Percentiles rank a stretch among this genome's conserved stretches.
Evolutionary conservation across 208 protist genomes (phyloP).

Genomic region (Trypanosoma boissoni): DNA sequence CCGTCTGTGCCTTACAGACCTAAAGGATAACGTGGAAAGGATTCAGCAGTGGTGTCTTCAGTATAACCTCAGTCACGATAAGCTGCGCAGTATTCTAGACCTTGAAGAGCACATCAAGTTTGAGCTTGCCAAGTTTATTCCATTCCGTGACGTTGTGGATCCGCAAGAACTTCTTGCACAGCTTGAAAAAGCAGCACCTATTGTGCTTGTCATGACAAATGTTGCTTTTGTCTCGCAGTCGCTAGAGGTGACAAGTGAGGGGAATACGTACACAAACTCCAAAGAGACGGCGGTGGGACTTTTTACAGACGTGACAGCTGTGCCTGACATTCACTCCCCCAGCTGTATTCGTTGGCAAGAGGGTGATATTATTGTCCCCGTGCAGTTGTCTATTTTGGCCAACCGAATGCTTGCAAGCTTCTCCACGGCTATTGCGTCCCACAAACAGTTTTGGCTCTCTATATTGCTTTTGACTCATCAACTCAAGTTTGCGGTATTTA

Average conservation of each 20-base stretch:
- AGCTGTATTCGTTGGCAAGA: conserved; percentile 38
- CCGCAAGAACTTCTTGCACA: conserved; percentile 26
- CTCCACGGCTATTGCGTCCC: conserved; percentile 29
- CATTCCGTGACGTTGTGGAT: conserved; percentile 33
- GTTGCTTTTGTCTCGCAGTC: conserved; percentile 43
- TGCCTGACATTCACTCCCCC: conserved; percentile 60
- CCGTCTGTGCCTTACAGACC: conserved; percentile 15
- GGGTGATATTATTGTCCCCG: conserved; percentile 36
- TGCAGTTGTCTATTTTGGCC: conserved; percentile 23
- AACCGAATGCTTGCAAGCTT: conserved; percentile 35
- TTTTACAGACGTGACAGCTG: conserved; percentile 72
- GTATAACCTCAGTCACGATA: conserved; percentile 28
- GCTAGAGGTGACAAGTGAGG: conserved; percentile 63
- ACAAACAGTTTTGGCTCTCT: conserved; percentile 46
- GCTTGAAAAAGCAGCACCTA: conserved; percentile 29
- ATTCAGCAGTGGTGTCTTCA: conserved; percentile 27
- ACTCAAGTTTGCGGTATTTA: conserved; percentile 46
- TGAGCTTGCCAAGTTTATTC: conserved; percentile 35
- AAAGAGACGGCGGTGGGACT: conserved; percentile 70
- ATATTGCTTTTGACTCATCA: conserved; percentile 30
- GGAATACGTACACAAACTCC: conserved; percentile 60
- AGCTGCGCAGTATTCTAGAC: conserved; percentile 32
- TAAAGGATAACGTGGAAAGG: conserved; percentile 6
- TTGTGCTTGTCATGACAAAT: conserved; percentile 35
- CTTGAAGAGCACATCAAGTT: conserved; percentile 44